Evolutionary conservation across 371 early-diverging fungal genomes (phyloP), one percentile per base, ranked within the genome.

Genomic region (Mortierella sp.): DNA sequence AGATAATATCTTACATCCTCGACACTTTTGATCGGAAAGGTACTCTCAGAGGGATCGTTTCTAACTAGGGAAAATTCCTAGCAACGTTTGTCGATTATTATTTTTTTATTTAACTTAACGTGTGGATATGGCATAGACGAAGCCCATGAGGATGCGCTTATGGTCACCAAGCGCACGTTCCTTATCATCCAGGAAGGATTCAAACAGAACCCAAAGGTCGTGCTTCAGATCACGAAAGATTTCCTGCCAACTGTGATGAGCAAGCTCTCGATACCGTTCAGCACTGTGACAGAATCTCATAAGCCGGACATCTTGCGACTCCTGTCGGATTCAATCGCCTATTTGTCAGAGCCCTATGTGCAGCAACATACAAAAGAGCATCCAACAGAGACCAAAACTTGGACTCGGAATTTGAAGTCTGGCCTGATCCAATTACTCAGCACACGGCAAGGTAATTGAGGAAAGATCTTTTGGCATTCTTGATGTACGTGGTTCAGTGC

Each of bases 361-460:
- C 52, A 64, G 28, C 61, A 69, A 14, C 64, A 76, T 53, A 50
- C 49, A 4, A 64, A 70, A 23, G 64, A 55, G 5, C 50, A 53
- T 41, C 28, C 47, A 6, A 23, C 30, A 1, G 65, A 69, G 46
- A 64, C 76, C 4, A 54, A 32, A 23, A 39, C 14, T 1, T 76
- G 76, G 76, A 57, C 54, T 3, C 59, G 42, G 27, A 56, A 52
- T 23, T 34, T 76, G 15, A 76, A 76, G 27, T 70, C 65, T 0
- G 76, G 76, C 5, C 30, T 76, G 24, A 55, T 76, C 17, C 76
- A 76, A 44, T 49, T 76, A 3, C 32, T 76, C 39, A 76, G 76
- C 43, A 76, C 76, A 3, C 60, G 64, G 9, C 76, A 76, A 76
- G 70, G 76, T 69, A 70, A 34, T 19, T 2, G 12, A 30, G 11